Evolutionary conservation across 768 basidiomycete species (phyloP).

Genomic region (Leccinum uliginosum): DNA sequence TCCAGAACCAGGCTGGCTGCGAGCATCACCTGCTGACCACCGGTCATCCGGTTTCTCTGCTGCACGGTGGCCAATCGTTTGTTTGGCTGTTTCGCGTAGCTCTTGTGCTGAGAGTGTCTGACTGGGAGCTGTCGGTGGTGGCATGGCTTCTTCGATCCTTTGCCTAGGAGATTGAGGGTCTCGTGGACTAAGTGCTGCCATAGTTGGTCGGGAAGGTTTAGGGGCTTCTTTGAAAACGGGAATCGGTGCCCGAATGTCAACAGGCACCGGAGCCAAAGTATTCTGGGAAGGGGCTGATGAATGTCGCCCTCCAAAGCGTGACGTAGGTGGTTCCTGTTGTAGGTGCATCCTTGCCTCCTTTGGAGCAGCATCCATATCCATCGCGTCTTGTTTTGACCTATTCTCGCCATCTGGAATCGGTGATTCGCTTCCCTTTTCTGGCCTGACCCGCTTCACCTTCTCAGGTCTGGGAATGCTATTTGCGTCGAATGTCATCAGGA

Average conservation of each 20-base stretch:
- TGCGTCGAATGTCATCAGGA: conserved; percentile 6
- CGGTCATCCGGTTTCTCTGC: conserved; percentile 41
- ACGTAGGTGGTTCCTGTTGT: conserved; percentile 15
- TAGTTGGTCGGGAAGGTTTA: conserved; percentile 14
- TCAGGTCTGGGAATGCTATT: conserved; percentile 73
- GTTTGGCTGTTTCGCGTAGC: conserved; percentile 74
- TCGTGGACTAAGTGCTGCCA: conserved; percentile 21
- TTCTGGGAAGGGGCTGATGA: conserved; percentile 9
- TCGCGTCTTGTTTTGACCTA: conserved; percentile 27
- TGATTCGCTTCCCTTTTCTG: conserved; percentile 35
- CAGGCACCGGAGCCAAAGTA: conserved; percentile 10
- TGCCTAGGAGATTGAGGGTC: conserved; percentile 41
- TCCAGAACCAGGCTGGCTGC: conserved; percentile 47
- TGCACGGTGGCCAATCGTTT: conserved; percentile 43
- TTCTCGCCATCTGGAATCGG: conserved; percentile 31
- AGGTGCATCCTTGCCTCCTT: conserved; percentile 26
- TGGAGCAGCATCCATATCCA: conserved; percentile 33
- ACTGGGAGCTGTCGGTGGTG: conserved; percentile 73
- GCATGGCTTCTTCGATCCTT: conserved; percentile 53
- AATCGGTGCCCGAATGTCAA: conserved; percentile 16
- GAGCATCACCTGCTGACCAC: conserved; percentile 32
- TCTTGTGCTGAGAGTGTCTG: conserved; percentile 77
- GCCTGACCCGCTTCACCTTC: conserved; percentile 59
- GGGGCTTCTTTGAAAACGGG: conserved; percentile 18
- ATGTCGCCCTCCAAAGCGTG: conserved; percentile 24